Conservation (phyloP, 768 basidiomycete species). For the Tulasnella sp. region DNA sequence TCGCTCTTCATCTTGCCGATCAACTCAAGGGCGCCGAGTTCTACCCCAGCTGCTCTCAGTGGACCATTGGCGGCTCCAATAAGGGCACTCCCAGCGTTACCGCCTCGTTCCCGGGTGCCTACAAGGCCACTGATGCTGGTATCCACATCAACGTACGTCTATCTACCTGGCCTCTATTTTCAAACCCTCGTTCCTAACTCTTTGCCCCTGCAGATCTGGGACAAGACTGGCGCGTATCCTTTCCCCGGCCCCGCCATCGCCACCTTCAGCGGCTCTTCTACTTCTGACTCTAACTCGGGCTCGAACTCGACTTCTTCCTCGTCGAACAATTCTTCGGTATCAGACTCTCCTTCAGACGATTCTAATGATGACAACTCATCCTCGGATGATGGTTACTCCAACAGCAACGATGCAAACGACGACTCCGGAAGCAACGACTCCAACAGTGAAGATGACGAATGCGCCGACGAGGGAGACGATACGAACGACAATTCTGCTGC, state of each 20-base stretch:
- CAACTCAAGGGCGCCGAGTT: constrained; percentile 70
- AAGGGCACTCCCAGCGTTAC: constrained; percentile 44
- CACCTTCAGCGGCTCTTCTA: too few species aligned
- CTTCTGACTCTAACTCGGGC: too few species aligned
- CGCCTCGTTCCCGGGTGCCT: constrained; percentile 72
- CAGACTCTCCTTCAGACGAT: too few species aligned
- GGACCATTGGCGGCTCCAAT: constrained; percentile 51
- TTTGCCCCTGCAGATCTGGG: too few species aligned
- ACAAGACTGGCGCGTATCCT: too few species aligned
- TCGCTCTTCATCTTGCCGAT: constrained; percentile 71
- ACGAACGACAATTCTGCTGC: neutral
- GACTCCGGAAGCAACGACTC: constrained; percentile 9
- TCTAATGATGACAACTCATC: too few species aligned
- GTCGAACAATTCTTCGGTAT: too few species aligned
- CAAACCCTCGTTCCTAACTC: too few species aligned
- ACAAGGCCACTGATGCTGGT: constrained; percentile 69
- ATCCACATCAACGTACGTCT: constrained; percentile 52
- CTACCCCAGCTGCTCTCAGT: constrained; percentile 70
- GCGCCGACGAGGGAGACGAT: neutral
- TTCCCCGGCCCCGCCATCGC: too few species aligned
- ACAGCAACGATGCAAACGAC: constrained; percentile 19
- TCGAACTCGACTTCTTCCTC: too few species aligned
- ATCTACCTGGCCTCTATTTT: too few species aligned
- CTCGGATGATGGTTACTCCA: neutral
- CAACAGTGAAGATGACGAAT: constrained; percentile 8